phyloP scores from a whole-genome alignment of 305 asterid species.

The Solanum hybrid region DNA sequence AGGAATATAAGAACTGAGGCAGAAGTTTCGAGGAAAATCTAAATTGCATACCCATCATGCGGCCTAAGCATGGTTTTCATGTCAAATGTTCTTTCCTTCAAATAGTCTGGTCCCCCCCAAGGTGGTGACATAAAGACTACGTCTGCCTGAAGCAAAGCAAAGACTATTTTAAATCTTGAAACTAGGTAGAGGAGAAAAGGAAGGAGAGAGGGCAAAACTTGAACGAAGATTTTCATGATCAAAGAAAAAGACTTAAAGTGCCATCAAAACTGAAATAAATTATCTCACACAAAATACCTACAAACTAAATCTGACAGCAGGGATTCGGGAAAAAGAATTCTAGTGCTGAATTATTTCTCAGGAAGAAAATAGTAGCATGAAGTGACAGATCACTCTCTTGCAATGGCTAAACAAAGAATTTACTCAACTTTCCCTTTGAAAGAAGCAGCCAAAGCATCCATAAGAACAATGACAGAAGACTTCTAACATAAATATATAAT shows the following conservation, averaged over 20 bases:
- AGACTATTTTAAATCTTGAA: neutral
- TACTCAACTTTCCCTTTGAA: neutral
- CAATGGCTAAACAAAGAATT: neutral
- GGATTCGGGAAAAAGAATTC: neutral
- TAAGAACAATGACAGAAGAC: neutral
- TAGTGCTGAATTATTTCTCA: neutral
- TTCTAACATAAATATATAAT: neutral
- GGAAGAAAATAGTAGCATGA: neutral
- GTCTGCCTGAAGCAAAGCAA: conserved; percentile 48
- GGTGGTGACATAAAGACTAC: conserved; percentile 92
- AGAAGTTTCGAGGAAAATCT: neutral
- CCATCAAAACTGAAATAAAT: neutral
- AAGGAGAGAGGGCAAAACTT: neutral
- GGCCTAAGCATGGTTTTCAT: conserved; percentile 79
- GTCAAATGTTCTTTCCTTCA: conserved; percentile 60
- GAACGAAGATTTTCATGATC: neutral
- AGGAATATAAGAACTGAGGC: neutral
- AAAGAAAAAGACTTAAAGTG: neutral
- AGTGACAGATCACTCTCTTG: neutral
- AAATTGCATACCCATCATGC: conserved; percentile 51
- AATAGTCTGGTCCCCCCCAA: conserved; percentile 95
- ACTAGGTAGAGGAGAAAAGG: neutral
- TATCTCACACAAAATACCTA: neutral
- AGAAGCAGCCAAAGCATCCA: neutral
- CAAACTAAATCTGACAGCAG: neutral